Percentiles rank a stretch among this genome's conserved stretches.
Conservation (phyloP, 305 asterid genomes). For the Withania somnifera region DNA sequence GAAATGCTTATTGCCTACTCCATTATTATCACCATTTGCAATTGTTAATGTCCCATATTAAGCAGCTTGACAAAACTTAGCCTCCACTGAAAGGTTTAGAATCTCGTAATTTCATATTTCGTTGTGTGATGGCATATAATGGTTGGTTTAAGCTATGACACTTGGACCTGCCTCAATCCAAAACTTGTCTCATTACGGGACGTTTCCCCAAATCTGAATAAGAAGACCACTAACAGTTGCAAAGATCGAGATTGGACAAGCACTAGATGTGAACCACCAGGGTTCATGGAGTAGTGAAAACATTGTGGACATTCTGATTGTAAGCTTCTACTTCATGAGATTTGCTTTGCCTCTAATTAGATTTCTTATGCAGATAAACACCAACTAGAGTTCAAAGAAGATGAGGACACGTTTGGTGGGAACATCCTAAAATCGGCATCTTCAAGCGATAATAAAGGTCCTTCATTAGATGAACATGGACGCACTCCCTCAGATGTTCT, state of each 20-base stretch:
- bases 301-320: neutral
- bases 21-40: neutral
- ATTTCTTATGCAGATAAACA: neutral
- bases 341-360: neutral
- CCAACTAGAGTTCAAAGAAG: neutral
- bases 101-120: neutral
- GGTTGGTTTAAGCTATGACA: neutral
- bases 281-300: neutral
- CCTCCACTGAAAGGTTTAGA: neutral
- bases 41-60: neutral
- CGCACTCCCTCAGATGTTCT: constrained; percentile 30
- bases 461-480: neutral
- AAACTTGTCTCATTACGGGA: neutral
- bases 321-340: neutral
- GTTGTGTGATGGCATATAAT: neutral
- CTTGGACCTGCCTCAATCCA: neutral
- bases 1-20: neutral
- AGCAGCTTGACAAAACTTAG: neutral
- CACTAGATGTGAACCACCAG: accelerated
- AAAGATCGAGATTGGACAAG: neutral
- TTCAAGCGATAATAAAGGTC: neutral
- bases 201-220: neutral
- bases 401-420: neutral
- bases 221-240: neutral
- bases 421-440: neutral